A percentile compares a stretch with the other conserved stretches of the same genome.
These are phyloP conservation scores for Plectranthus barbatus DNA, from an alignment of 257 asterid species.

Conservation along the genomic window DNA sequence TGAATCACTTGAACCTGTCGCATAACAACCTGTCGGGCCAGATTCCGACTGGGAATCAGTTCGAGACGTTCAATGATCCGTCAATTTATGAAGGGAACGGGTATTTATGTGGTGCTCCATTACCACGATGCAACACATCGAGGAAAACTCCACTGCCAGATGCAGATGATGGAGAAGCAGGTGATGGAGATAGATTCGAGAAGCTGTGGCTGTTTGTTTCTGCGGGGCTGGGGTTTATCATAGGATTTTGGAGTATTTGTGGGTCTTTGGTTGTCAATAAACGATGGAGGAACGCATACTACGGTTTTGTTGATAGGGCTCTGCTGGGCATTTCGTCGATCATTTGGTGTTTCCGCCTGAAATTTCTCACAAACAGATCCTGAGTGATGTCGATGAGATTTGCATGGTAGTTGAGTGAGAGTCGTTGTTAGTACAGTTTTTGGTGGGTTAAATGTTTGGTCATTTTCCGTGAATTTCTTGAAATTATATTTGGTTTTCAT, in stretches of 20 bases:
- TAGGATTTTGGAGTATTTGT: constrained; percentile 26
- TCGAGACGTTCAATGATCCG: constrained; percentile 23
- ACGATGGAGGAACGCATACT: constrained; percentile 25
- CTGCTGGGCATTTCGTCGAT: background rate
- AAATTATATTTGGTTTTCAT: too few species aligned
- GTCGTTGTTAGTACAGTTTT: too few species aligned
- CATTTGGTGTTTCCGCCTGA: background rate
- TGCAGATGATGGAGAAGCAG: background rate
- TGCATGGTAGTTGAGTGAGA: too few species aligned
- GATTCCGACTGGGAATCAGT: constrained; percentile 29
- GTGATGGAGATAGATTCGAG: constrained; percentile 10
- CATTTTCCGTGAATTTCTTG: too few species aligned
- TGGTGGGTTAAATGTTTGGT: too few species aligned
- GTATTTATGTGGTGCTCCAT: constrained; percentile 25
- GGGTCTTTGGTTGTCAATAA: constrained; percentile 23
- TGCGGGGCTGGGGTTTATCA: constrained; percentile 17
- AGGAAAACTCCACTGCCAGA: constrained; percentile 3
- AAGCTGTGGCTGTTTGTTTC: constrained; percentile 17
- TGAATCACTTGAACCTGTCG: constrained; percentile 30
- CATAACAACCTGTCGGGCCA: constrained; percentile 29
- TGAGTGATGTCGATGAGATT: too few species aligned
- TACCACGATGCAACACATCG: constrained; percentile 3
- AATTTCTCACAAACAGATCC: too few species aligned
- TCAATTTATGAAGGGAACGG: constrained; percentile 23
- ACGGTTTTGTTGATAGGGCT: background rate